Base-by-base conservation (phyloP, 2,329 filamentous ascomycete species). In the Aspergillus fumigatus region DNA sequence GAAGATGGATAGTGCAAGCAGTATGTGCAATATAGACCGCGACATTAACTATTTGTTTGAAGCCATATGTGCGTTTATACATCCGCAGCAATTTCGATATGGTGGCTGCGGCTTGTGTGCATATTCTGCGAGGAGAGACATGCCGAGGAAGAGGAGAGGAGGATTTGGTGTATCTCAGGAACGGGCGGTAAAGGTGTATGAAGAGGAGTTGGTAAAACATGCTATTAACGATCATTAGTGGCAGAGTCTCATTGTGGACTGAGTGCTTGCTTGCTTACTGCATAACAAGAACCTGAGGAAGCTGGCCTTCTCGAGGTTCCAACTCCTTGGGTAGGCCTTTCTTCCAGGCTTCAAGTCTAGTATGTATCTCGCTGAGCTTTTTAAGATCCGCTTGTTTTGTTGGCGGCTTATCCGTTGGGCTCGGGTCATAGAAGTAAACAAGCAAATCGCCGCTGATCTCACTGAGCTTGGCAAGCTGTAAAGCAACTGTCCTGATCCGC, bases 121-220 rank as follows among this genome's bases (percentile, higher is more conserved):
- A 97, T 53, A 96, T 85, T 63, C 92, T 91, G 19, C 93, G 86
- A 0, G 94, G 93, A 7, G 92, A 97, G 19, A 97, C 89, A 66
- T 96, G 91, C 1, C 86, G 77, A 3, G 92, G 93, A 1, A 97
- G 81, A 0, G 92, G 93, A 0, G 92, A 96, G 1, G 86, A 87
- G 6, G 84, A 78, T 50, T 89, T 90, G 3, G 85, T 88, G 69
- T 97, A 97, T 72, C 94, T 96, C 51, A 97, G 82, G 70, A 97
- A 97, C 0, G 94, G 93, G 4, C 93, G 86, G 79, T 97, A 97
- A 4, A 97, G 85, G 68, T 97, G 92, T 58, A 97, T 96, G 70
- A 95, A 96, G 49, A 97, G 86, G 0, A 97, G 82, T 68, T 97
- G 92, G 73, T 93, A 96, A 75, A 97, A 96, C 92, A 97, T 97